Conservation (phyloP, 2,329 filamentous ascomycete genomes). For the Exophiala bonariae region DNA sequence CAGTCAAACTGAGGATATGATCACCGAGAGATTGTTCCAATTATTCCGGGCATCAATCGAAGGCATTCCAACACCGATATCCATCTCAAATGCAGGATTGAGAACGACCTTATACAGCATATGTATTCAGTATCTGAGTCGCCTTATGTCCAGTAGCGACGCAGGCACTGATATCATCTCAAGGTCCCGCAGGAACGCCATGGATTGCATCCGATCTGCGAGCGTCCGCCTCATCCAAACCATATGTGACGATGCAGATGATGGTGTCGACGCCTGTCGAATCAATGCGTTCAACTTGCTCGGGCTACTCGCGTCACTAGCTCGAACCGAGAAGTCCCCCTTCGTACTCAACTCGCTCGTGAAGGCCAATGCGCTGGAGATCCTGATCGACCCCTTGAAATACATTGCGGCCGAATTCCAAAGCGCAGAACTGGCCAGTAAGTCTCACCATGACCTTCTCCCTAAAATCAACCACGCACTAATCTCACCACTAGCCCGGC, state of each 20-base stretch:
- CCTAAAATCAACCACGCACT: neutral
- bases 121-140: constrained; percentile 79
- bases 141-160: constrained; percentile 55
- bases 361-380: constrained; percentile 84
- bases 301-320: constrained; percentile 72
- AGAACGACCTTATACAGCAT: constrained; percentile 89
- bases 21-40: constrained; percentile 86
- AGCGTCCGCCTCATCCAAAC: constrained; percentile 82
- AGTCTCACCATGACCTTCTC: constrained; percentile 25
- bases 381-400: constrained; percentile 85
- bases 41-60: constrained; percentile 84
- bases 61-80: constrained; percentile 76
- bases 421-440: constrained; percentile 58
- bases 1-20: constrained; percentile 61
- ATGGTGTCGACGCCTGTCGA: constrained; percentile 77
- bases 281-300: constrained; percentile 85
- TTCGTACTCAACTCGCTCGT: constrained; percentile 78
- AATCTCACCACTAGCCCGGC: constrained; percentile 45
- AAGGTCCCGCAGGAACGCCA: constrained; percentile 50
- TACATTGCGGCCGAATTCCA: constrained; percentile 72
- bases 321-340: constrained; percentile 68
- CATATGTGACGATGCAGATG: constrained; percentile 89
- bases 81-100: constrained; percentile 67
- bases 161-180: constrained; percentile 47
- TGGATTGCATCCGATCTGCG: constrained; percentile 73